These are phyloP conservation scores for Prunus davidiana DNA, from an alignment of 306 rosid genomes.

Conservation along the genomic window DNA sequence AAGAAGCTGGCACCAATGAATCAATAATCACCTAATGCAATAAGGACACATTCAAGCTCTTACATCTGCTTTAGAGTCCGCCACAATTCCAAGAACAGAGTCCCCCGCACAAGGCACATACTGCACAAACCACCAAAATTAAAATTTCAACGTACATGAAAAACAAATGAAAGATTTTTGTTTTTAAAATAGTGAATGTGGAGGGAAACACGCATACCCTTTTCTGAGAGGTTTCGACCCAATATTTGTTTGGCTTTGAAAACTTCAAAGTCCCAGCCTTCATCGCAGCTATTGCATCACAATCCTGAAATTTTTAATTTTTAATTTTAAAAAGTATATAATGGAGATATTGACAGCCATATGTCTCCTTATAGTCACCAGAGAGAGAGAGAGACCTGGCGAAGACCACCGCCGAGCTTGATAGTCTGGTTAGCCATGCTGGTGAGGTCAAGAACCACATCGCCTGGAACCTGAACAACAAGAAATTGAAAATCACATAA, in stretches of 20 bases:
- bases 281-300: conserved; percentile 66
- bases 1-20: background rate
- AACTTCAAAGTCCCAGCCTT: conserved; percentile 79
- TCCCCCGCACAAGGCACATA: conserved; percentile 85
- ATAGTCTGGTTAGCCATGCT: conserved; percentile 75
- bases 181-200: background rate
- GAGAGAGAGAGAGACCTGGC: conserved; percentile 46
- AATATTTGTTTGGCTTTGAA: conserved; percentile 79
- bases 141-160: background rate
- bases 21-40: background rate
- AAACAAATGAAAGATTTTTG: background rate
- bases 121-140: conserved; percentile 38
- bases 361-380: background rate
- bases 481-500: background rate
- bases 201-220: conserved; percentile 41
- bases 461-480: conserved; percentile 74
- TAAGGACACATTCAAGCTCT: conserved; percentile 25
- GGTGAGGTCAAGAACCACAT: conserved; percentile 79
- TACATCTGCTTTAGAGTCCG: conserved; percentile 85
- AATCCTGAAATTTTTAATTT: conserved; percentile 41
- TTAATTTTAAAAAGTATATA: background rate
- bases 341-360: background rate
- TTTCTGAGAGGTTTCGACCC: conserved; percentile 92
- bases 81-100: conserved; percentile 84
- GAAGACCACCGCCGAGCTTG: conserved; percentile 89